phyloP scores from a whole-genome alignment of 2,329 filamentous ascomycete species.

The Sclerotinia nivalis region DNA sequence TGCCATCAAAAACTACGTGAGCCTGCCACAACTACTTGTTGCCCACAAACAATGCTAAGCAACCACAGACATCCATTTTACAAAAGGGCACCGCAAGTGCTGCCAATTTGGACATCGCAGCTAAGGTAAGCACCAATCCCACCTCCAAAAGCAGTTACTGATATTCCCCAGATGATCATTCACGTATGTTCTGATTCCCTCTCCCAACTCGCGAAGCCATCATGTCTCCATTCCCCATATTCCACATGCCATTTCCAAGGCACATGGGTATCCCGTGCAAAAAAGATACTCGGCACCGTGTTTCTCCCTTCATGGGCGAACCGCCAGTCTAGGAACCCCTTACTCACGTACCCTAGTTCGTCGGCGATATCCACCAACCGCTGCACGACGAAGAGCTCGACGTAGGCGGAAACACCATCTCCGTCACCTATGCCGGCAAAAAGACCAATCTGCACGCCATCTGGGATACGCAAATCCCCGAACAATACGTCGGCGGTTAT shows the following conservation, averaged over 20 bases:
- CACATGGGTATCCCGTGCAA: slow-evolving; percentile 20
- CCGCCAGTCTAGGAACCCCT: not conserved
- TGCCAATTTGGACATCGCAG: slow-evolving; percentile 56
- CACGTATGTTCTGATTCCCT: slow-evolving; percentile 39
- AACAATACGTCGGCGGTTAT: slow-evolving; percentile 60
- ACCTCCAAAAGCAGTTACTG: slow-evolving; percentile 7
- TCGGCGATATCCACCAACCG: slow-evolving; percentile 67
- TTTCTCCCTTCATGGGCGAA: slow-evolving; percentile 30
- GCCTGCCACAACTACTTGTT: not conserved
- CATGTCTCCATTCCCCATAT: slow-evolving; percentile 13
- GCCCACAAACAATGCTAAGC: slow-evolving; percentile 11
- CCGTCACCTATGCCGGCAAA: slow-evolving; percentile 59
- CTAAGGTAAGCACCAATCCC: slow-evolving; percentile 47
- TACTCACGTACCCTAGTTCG: slow-evolving; percentile 44
- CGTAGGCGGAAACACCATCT: slow-evolving; percentile 67
- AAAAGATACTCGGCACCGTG: slow-evolving; percentile 22
- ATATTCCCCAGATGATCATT: slow-evolving; percentile 33
- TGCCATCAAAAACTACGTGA: slow-evolving; percentile 38
- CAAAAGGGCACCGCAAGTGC: slow-evolving; percentile 42
- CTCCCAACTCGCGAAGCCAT: slow-evolving; percentile 6
- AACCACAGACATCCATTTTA: slow-evolving; percentile 31
- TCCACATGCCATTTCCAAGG: slow-evolving; percentile 20
- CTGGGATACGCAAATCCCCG: slow-evolving; percentile 48
- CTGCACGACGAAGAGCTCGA: slow-evolving; percentile 65
- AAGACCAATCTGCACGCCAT: slow-evolving; percentile 67